phyloP scores from a whole-genome alignment of 441 rosid species.

The Euphorbia schlechtendalii region DNA sequence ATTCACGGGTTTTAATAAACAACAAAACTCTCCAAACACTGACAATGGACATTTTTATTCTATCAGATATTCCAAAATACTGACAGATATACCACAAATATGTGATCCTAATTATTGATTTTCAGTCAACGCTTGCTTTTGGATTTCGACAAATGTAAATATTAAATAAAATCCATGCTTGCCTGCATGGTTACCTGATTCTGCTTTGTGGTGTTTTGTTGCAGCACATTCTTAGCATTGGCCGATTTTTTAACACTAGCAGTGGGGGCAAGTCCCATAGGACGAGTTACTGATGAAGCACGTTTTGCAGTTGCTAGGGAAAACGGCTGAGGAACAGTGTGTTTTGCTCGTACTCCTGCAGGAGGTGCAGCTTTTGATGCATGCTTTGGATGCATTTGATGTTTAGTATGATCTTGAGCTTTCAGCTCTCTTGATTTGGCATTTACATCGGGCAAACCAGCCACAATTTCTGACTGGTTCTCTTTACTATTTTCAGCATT shows the following conservation, averaged over 20 bases:
- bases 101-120: background rate
- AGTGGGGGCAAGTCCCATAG: slow-evolving; percentile 32
- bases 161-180: slow-evolving; percentile 1
- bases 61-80: background rate
- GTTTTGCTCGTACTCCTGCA: slow-evolving; percentile 46
- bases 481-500: slow-evolving; percentile 26
- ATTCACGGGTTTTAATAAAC: slow-evolving; percentile 14
- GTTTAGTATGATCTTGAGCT: slow-evolving; percentile 26
- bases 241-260: slow-evolving; percentile 31
- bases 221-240: slow-evolving; percentile 30
- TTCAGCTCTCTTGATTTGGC: slow-evolving; percentile 28
- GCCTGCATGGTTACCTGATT: slow-evolving; percentile 38
- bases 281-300: slow-evolving; percentile 64
- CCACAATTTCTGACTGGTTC: slow-evolving; percentile 29
- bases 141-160: background rate
- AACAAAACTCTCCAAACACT: background rate
- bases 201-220: slow-evolving; percentile 31
- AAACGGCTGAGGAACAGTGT: slow-evolving; percentile 90
- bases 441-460: slow-evolving; percentile 26
- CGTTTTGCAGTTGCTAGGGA: slow-evolving; percentile 86
- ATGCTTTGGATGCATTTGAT: slow-evolving; percentile 29
- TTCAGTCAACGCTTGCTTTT: background rate
- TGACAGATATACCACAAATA: background rate
- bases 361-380: slow-evolving; percentile 35
- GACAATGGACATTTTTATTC: background rate